Evolutionary conservation across 2,329 filamentous ascomycete genomes (phyloP).

Genomic region (Cercospora zeina): DNA sequence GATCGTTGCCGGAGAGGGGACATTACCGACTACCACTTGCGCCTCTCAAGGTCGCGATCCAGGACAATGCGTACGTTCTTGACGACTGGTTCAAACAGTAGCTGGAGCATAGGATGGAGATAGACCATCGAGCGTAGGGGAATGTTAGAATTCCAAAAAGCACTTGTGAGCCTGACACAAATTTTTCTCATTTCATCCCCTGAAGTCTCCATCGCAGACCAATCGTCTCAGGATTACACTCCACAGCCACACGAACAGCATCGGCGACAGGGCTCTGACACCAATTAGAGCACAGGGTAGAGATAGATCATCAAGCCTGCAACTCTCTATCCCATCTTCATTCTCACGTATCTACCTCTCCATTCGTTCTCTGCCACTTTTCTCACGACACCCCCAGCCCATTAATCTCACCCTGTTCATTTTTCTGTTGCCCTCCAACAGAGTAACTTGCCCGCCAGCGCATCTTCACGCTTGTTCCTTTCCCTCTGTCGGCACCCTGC

Average conservation of each 20-base stretch:
- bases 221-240: background rate
- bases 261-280: background rate
- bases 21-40: too few species aligned
- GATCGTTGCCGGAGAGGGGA: too few species aligned
- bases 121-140: background rate
- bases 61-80: too few species aligned
- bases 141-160: too few species aligned
- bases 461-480: conserved; percentile 80
- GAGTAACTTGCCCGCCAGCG: conserved; percentile 85
- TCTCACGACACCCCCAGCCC: conserved; percentile 64
- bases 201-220: background rate
- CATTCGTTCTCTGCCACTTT: background rate
- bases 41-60: too few species aligned
- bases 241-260: background rate
- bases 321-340: background rate
- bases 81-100: too few species aligned
- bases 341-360: background rate
- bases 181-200: background rate
- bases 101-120: background rate
- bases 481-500: conserved; percentile 69
- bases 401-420: conserved; percentile 82
- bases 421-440: conserved; percentile 61
- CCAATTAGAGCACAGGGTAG: background rate
- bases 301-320: background rate
- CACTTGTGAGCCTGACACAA: background rate